A percentile compares a stretch with the other conserved stretches of the same genome.
Conservation (phyloP, 2,329 filamentous ascomycete species). For the Ilyonectria robusta region DNA sequence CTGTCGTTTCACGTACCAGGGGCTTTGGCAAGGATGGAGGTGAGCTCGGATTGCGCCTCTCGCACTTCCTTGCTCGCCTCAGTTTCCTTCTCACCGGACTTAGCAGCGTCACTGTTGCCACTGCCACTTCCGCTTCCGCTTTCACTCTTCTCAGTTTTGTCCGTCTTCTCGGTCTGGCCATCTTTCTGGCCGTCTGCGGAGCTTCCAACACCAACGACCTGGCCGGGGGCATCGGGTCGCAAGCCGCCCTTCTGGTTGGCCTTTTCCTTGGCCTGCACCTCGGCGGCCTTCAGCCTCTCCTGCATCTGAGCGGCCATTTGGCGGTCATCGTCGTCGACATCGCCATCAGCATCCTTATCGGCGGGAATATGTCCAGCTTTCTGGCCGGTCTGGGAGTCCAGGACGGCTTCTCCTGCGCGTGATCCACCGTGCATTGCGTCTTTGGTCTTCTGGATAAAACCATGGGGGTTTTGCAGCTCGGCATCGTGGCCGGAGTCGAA, state of each 20-base stretch:
- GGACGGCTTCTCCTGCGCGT: slow-evolving; percentile 54
- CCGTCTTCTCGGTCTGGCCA: slow-evolving; percentile 57
- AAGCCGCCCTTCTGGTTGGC: slow-evolving; percentile 77
- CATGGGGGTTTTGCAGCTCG: slow-evolving; percentile 60
- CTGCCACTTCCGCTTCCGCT: slow-evolving; percentile 40
- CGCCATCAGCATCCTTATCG: slow-evolving; percentile 69
- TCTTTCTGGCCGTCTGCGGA: slow-evolving; percentile 66
- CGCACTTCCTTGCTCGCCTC: slow-evolving; percentile 70
- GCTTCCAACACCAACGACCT: slow-evolving; percentile 72
- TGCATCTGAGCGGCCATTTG: slow-evolving; percentile 66
- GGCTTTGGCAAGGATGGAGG: slow-evolving; percentile 84
- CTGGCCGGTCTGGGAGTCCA: slow-evolving; percentile 57
- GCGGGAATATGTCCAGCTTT: slow-evolving; percentile 57
- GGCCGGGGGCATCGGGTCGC: slow-evolving; percentile 70
- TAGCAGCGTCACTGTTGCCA: slow-evolving; percentile 32
- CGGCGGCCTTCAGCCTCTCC: slow-evolving; percentile 76
- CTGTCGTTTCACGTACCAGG: slow-evolving; percentile 73
- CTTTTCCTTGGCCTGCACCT: slow-evolving; percentile 76
- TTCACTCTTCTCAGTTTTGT: slow-evolving; percentile 56
- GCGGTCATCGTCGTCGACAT: slow-evolving; percentile 70
- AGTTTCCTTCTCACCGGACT: slow-evolving; percentile 53
- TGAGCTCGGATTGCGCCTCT: slow-evolving; percentile 79
- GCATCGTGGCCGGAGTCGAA: slow-evolving; percentile 65
- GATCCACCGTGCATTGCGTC: slow-evolving; percentile 64
- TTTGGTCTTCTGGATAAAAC: slow-evolving; percentile 74